Conservation (phyloP, 225 moss, liverwort and hornwort species). For the Bryoerythrophyllum caledonicum region DNA sequence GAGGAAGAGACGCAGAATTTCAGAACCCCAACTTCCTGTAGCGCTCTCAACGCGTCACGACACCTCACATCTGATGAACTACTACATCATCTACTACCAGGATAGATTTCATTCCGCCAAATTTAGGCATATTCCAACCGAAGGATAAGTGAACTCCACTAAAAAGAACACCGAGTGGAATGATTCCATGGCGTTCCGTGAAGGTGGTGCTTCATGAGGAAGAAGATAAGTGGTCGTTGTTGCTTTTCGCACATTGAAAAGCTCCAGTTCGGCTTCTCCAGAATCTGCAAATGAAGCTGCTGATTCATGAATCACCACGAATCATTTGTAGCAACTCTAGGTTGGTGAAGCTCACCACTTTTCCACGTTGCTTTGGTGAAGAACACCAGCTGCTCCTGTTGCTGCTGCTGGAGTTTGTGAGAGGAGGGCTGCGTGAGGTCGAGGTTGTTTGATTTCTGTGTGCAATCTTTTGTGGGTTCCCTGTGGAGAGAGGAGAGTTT, state of each 20-base stretch:
- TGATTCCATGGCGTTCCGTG: too few relatives aligned
- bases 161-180: too few relatives aligned
- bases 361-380: background rate
- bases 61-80: background rate
- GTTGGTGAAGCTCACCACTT: background rate
- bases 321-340: background rate
- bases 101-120: background rate
- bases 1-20: background rate
- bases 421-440: background rate
- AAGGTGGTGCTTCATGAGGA: background rate
- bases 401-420: background rate
- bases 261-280: background rate
- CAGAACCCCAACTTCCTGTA: background rate
- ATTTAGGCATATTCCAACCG: background rate
- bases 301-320: conserved; percentile 14
- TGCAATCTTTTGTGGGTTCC: conserved; percentile 3
- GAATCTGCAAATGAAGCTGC: conserved; percentile 21
- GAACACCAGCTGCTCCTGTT: background rate
- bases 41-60: background rate
- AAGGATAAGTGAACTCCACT: too few relatives aligned
- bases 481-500: background rate
- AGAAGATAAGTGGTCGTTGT: background rate
- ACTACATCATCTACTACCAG: background rate
- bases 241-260: background rate
- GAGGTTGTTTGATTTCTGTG: conserved; percentile 2